Base-by-base conservation (phyloP, 176 grass and related monocot species). In the Aegilops umbellulata region DNA sequence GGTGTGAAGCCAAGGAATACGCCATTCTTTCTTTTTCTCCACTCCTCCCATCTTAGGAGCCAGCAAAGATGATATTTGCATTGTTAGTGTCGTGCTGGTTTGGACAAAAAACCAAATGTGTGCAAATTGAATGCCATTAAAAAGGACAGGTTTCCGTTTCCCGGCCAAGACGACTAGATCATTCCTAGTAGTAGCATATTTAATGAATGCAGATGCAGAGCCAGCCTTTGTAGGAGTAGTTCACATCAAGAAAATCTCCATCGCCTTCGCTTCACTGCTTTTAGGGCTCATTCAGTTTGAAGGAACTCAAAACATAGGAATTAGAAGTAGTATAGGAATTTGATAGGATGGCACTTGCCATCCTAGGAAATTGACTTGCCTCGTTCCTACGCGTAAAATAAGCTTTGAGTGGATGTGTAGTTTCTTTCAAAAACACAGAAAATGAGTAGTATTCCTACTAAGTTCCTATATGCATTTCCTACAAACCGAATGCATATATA, bases 1-100 rank as follows among this genome's bases (percentile, higher is more conserved):
- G 85, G 38, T 84, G 75, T 55, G 81, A 88, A 51, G 49, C 16
- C 16, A 88, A 65, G 15, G 30, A 84, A 89, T 39, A 51, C 25
- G 5, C 51, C 34, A 17, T 75, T 78, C 41, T 66, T 46, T 81
- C 46, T 10, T 51, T 63, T 15, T 36, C 34, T 75, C 60, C 15
- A 8, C 15, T 8, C 64, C 0, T 60, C 4, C 62, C 6, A 2
- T 87, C 29, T 83, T 42, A 29, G 39, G 25, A 42, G 79, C 4
- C 19, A 42, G 79, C 6, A 25, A 44, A 60, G 17, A 69, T 29
- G 32, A 29, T 79, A 14, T 6, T 7, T 41, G 27, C 11, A 65
- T 16, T 42, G 19, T 68, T 41, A 42, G 41, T 42, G 41, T 42
- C 41, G 41, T 42, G 41, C 41, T 42, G 41, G 41, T 42, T 42